Base-by-base conservation (phyloP, 2,329 filamentous ascomycete species). In the Lachnellula willkommii region DNA sequence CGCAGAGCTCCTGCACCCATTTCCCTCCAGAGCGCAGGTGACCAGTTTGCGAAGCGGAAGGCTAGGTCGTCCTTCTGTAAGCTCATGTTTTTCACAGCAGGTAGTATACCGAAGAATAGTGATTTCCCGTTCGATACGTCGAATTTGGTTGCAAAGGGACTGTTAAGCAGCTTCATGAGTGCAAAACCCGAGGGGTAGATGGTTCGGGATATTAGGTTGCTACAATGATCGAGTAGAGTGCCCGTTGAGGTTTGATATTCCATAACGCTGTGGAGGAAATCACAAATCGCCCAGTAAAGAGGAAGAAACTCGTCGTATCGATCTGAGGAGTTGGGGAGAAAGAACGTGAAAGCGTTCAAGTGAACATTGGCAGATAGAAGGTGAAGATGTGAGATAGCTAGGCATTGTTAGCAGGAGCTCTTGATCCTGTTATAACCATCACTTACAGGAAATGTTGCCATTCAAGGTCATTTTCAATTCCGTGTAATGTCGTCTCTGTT, bases 201-300 rank as follows among this genome's bases (percentile, higher is more conserved):
- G 76, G 87, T 85, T 67, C 87, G 83, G 66, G 85, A 81, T 55
- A 88, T 77, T 65, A 87, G 86, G 63, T 80, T 84, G 45, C 74
- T 77, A 17, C 78, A 78, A 56, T 83, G 79, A 64, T 64, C 37
- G 52, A 68, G 48, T 50, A 67, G 9, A 70, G 73, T 59, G 73
- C 74, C 22, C 14, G 52, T 60, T 11, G 60, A 55, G 7, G 58
- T 58, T 51, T 60, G 60, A 28, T 59, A 56, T 22, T 60, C 57
- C 20, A 60, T 58, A 11, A 59, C 47, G 28, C 40, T 53, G 55
- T 60, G 47, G 15, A 65, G 60, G 24, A 61, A 62, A 8, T 22
- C 47, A 24, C 55, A 56, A 20, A 58, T 40, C 75, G 76, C 35
- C 68, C 67, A 35, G 71, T 77, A 22, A 73, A 74, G 42, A 75